Conservation (phyloP, 2,329 filamentous ascomycete species). For the Rugonectria rugulosa region DNA sequence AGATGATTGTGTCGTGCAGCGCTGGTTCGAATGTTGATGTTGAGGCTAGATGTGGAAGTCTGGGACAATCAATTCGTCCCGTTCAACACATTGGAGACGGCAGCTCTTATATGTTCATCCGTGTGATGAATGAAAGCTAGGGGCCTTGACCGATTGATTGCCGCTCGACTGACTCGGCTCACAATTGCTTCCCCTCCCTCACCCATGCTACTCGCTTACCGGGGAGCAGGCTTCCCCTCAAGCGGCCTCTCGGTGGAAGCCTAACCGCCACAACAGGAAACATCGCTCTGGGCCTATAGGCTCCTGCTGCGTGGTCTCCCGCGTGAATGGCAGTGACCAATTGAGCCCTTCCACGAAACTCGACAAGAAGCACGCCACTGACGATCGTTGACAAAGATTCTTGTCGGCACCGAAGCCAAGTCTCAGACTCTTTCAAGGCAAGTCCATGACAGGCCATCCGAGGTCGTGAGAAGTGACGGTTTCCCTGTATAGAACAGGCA, state of each 20-base stretch:
- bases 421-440: conserved; percentile 9
- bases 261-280: conserved; percentile 14
- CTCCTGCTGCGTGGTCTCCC: background rate
- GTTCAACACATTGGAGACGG: background rate
- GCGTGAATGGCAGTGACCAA: conserved; percentile 11
- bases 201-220: conserved; percentile 13
- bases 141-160: background rate
- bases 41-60: background rate
- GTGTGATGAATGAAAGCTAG: background rate
- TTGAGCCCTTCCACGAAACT: conserved; percentile 22
- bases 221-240: conserved; percentile 16
- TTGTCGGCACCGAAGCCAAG: conserved; percentile 8
- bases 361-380: conserved; percentile 17
- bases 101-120: conserved; percentile 9
- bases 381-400: conserved; percentile 3
- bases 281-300: conserved; percentile 4
- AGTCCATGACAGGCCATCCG: conserved; percentile 19
- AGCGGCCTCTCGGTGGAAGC: conserved; percentile 1
- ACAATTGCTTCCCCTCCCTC: background rate
- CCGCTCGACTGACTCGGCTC: background rate
- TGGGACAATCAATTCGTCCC: background rate
- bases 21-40: background rate
- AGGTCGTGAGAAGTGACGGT: conserved; percentile 3
- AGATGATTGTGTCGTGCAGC: background rate
- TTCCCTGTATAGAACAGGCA: conserved; percentile 14